These are phyloP conservation scores for Erythrophleum ivorense DNA, from an alignment of 331 rosid genomes.

Conservation along the genomic window DNA sequence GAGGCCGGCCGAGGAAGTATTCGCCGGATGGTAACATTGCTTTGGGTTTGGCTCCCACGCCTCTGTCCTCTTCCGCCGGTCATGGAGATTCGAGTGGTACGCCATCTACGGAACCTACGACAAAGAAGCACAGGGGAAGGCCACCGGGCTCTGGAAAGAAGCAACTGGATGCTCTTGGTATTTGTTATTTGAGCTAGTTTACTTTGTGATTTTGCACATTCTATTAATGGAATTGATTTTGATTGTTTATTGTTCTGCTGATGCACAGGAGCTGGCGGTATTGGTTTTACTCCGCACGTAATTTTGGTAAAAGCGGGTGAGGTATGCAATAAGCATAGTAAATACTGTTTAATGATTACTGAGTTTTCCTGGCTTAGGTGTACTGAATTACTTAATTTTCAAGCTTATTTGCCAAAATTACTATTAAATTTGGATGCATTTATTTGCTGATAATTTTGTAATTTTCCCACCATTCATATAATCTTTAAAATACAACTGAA, in stretches of 20 bases:
- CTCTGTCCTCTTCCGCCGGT: constrained; percentile 46
- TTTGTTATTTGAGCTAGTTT: constrained; percentile 3
- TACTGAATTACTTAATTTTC: background rate
- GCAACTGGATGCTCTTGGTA: constrained; percentile 86
- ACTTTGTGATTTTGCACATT: background rate
- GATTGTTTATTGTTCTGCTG: constrained; percentile 29
- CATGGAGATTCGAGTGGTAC: constrained; percentile 62
- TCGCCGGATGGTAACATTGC: constrained; percentile 93
- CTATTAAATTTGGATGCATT: constrained; percentile 8
- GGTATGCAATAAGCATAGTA: constrained; percentile 46
- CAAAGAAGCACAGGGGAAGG: constrained; percentile 79
- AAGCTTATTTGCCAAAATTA: background rate
- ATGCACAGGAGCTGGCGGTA: constrained; percentile 74
- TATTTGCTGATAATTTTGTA: background rate
- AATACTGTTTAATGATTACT: background rate
- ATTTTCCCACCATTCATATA: background rate
- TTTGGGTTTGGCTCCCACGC: constrained; percentile 69
- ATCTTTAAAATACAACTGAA: background rate
- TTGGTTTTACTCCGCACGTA: constrained; percentile 90
- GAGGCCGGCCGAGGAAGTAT: constrained; percentile 94
- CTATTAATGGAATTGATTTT: constrained; percentile 30
- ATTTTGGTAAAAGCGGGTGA: constrained; percentile 81
- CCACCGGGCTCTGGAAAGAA: constrained; percentile 93
- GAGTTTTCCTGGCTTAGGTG: background rate
- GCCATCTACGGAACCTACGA: constrained; percentile 60